Percentiles rank a stretch among this genome's conserved stretches.
These are phyloP conservation scores for Karstenula rhodostoma DNA, from an alignment of 2,329 filamentous ascomycete species.

Conservation along the genomic window DNA sequence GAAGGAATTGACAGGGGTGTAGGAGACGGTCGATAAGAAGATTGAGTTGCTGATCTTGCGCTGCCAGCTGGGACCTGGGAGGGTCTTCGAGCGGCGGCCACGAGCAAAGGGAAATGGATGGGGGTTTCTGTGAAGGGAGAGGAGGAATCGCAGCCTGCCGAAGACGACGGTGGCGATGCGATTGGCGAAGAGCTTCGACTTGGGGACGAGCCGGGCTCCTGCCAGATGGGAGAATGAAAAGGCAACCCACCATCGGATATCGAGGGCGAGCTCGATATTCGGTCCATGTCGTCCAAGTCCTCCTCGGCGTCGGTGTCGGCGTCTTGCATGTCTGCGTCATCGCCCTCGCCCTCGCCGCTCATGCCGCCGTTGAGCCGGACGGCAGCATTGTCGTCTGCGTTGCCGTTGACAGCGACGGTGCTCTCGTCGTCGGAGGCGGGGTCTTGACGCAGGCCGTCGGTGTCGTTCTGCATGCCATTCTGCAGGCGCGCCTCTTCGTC, in stretches of 20 bases:
- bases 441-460: conserved; percentile 50
- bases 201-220: conserved; percentile 53
- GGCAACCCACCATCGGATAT: conserved; percentile 93
- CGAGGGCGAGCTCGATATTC: conserved; percentile 97
- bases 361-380: conserved; percentile 46
- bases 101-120: conserved; percentile 52
- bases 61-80: conserved; percentile 40
- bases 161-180: conserved; percentile 32
- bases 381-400: conserved; percentile 40
- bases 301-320: conserved; percentile 71
- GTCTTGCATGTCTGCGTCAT: conserved; percentile 66
- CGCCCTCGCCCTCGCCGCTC: conserved; percentile 45
- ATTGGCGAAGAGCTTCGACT: conserved; percentile 46
- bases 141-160: conserved; percentile 45
- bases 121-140: conserved; percentile 56
- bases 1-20: conserved; percentile 45
- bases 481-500: conserved; percentile 76
- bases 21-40: conserved; percentile 44
- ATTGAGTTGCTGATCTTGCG: conserved; percentile 33
- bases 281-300: conserved; percentile 90
- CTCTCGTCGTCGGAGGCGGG: conserved; percentile 68
- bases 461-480: conserved; percentile 57
- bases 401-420: conserved; percentile 31
- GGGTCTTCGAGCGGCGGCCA: conserved; percentile 32
- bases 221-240: conserved; percentile 48